These are phyloP conservation scores for Lecanosticta acicola DNA, from an alignment of 2,329 filamentous ascomycete species.

Conservation along the genomic window DNA sequence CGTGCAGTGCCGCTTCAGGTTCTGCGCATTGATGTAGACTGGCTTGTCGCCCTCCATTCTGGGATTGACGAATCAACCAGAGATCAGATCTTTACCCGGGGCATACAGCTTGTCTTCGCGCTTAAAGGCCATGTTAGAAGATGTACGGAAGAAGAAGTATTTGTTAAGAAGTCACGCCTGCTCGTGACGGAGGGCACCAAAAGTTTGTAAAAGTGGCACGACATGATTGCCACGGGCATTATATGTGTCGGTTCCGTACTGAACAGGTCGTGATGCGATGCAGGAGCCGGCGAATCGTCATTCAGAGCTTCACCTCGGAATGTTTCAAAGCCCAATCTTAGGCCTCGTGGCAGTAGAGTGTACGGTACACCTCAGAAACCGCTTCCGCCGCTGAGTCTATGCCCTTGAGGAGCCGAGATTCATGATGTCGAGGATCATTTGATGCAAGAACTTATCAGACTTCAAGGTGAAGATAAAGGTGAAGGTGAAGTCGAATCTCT, in stretches of 20 bases:
- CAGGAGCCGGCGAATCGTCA: not conserved
- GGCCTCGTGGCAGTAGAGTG: too few relatives aligned
- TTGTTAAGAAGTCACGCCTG: too few relatives aligned
- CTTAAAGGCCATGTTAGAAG: slow-evolving; percentile 16
- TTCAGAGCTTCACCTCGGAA: not conserved
- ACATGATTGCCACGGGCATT: not conserved
- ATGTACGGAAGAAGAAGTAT: not conserved
- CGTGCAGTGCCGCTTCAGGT: slow-evolving; percentile 35
- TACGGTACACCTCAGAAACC: too few relatives aligned
- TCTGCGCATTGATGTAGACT: slow-evolving; percentile 46
- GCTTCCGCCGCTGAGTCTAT: too few relatives aligned
- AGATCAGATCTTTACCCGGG: slow-evolving; percentile 47
- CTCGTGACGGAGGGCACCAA: not conserved
- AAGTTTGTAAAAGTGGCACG: not conserved
- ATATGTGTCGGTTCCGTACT: not conserved
- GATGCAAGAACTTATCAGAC: too few relatives aligned
- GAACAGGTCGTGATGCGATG: not conserved
- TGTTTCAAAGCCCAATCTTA: not conserved
- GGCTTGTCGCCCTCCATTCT: slow-evolving; percentile 43
- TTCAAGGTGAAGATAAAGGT: too few relatives aligned
- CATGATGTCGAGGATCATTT: too few relatives aligned
- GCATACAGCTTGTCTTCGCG: slow-evolving; percentile 24
- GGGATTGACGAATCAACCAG: slow-evolving; percentile 49
- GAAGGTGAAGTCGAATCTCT: too few relatives aligned
- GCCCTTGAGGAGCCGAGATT: too few relatives aligned